Conservation (phyloP, 768 basidiomycete genomes). For the Plicaturopsis crispa region DNA sequence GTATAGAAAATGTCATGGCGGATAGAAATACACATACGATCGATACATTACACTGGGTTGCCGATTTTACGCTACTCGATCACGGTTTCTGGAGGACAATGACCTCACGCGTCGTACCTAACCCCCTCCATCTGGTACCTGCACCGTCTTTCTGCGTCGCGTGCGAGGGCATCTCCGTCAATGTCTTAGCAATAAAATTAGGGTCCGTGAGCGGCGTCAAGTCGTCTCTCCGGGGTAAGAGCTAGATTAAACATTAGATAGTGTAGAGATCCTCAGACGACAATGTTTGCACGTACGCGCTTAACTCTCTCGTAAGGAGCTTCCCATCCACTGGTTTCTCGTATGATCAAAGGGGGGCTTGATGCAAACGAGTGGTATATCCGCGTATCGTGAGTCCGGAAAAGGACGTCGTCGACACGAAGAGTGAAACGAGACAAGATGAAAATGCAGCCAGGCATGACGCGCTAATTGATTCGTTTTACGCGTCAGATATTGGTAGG, state of each 20-base stretch:
- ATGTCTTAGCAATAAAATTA: conserved; percentile 68
- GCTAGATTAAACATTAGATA: conserved; percentile 31
- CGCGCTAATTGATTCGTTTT: conserved; percentile 50
- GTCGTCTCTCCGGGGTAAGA: conserved; percentile 68
- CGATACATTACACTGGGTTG: not conserved
- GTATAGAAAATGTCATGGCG: not conserved
- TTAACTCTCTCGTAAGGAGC: conserved; percentile 79
- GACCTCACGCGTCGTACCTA: conserved; percentile 61
- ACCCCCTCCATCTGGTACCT: conserved; percentile 79
- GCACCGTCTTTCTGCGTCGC: conserved; percentile 56
- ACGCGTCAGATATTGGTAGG: conserved; percentile 4
- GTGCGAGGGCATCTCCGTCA: conserved; percentile 54
- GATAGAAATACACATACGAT: not conserved
- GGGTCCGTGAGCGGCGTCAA: conserved; percentile 84
- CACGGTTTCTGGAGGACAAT: conserved; percentile 21
- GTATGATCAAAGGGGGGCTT: conserved; percentile 53
- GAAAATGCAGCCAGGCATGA: conserved; percentile 95
- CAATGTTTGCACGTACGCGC: conserved; percentile 37
- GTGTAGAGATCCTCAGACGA: too few relatives aligned
- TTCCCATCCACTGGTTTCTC: conserved; percentile 88
- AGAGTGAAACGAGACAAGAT: conserved; percentile 87
- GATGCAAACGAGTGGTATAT: conserved; percentile 80
- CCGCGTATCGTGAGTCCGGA: conserved; percentile 83
- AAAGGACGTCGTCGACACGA: conserved; percentile 91
- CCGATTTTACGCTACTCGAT: too few relatives aligned